Evolutionary conservation across 495 filamentous ascomycete genomes (phyloP).

Genomic region (Penicillium mononematosum): DNA sequence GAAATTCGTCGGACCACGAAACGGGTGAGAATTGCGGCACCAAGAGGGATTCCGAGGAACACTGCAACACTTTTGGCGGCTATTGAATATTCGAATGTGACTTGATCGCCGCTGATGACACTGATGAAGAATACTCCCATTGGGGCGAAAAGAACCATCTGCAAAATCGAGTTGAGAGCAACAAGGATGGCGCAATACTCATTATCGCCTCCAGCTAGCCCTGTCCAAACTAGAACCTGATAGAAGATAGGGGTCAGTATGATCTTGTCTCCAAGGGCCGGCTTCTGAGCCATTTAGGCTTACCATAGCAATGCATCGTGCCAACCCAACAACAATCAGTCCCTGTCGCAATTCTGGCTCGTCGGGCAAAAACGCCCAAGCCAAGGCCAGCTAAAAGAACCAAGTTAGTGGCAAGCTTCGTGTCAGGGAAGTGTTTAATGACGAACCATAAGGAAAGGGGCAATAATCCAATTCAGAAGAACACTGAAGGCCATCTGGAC

Average conservation of each 20-base stretch:
- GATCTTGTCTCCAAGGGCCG: background rate
- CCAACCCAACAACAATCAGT: constrained; percentile 73
- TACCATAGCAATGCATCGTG: constrained; percentile 82
- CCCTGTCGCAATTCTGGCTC: constrained; percentile 64
- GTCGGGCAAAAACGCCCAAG: constrained; percentile 83
- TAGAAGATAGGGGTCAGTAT: background rate
- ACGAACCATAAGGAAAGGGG: constrained; percentile 81
- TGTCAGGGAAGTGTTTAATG: background rate
- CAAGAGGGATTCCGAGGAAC: constrained; percentile 84
- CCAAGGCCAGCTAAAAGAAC: constrained; percentile 51
- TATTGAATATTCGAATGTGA: constrained; percentile 62
- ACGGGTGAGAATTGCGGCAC: constrained; percentile 73
- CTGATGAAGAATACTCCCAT: constrained; percentile 75
- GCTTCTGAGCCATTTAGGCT: constrained; percentile 14
- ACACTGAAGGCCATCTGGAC: constrained; percentile 77
- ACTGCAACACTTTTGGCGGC: constrained; percentile 80
- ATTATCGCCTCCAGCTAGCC: constrained; percentile 70
- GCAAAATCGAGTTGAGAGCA: constrained; percentile 80
- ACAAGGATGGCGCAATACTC: constrained; percentile 92
- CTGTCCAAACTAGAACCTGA: constrained; percentile 75
- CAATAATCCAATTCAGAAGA: constrained; percentile 85
- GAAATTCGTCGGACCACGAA: constrained; percentile 55
- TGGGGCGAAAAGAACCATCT: constrained; percentile 85
- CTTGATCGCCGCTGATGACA: constrained; percentile 52
- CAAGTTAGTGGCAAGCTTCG: constrained; percentile 3